phyloP scores from a whole-genome alignment of 768 basidiomycete genomes.

The Phylloporus scabripes region DNA sequence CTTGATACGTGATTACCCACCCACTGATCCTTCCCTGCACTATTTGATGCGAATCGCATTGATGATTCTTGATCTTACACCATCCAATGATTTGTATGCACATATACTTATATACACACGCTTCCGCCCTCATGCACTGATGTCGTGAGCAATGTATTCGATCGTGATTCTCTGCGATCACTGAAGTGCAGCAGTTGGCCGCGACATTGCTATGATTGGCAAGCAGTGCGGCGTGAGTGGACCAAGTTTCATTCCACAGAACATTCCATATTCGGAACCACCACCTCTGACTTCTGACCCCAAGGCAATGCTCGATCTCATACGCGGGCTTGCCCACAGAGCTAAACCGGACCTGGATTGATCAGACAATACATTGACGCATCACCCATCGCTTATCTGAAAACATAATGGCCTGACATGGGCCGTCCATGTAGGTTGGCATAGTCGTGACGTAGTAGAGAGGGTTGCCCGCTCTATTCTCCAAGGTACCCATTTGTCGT shows the following conservation, averaged over 20 bases:
- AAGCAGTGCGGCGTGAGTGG: conserved; percentile 11
- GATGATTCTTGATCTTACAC: conserved; percentile 16
- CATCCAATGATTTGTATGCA: conserved; percentile 29
- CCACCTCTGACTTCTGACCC: not conserved
- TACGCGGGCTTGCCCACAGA: conserved; percentile 1
- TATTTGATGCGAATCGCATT: conserved; percentile 1
- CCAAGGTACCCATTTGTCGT: conserved; percentile 28
- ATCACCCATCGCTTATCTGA: conserved; percentile 12
- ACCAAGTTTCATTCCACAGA: conserved; percentile 20
- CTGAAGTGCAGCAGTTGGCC: conserved; percentile 8
- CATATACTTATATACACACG: conserved; percentile 15
- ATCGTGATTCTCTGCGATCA: conserved; percentile 7
- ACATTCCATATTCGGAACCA: conserved; percentile 24
- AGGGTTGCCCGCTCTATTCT: conserved; percentile 17
- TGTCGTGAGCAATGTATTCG: conserved; percentile 14
- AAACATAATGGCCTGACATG: conserved; percentile 5
- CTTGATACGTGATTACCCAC: conserved; percentile 30
- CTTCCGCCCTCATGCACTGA: conserved; percentile 4
- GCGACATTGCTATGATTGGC: conserved; percentile 15
- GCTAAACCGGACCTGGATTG: not conserved
- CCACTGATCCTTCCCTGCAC: conserved; percentile 10
- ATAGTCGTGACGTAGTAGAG: conserved; percentile 25
- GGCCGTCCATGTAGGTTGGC: conserved; percentile 15
- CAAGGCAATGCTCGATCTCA: conserved; percentile 18
- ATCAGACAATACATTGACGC: conserved; percentile 9